Percentiles rank a stretch among this genome's conserved stretches.
Conservation (phyloP, 78 protist species). For the Guillardia theta region DNA sequence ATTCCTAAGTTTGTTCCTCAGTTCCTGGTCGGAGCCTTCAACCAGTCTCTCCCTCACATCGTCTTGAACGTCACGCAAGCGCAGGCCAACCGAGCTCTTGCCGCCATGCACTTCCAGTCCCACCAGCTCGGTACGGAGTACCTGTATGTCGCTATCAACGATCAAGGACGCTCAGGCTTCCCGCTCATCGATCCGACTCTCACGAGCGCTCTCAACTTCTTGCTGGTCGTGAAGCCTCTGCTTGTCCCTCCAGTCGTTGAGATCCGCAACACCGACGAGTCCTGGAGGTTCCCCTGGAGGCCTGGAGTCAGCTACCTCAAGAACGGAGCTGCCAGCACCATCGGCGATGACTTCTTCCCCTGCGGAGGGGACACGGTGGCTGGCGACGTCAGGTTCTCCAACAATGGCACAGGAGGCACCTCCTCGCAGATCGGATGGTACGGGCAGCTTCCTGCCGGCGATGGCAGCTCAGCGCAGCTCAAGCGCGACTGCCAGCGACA, state of each 20-base stretch:
- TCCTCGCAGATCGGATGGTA: neutral
- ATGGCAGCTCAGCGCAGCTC: neutral
- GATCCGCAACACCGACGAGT: neutral
- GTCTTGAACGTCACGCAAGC: neutral
- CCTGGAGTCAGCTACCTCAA: neutral
- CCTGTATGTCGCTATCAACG: neutral
- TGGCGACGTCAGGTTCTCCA: neutral
- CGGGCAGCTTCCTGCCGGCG: neutral
- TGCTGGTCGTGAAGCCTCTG: neutral
- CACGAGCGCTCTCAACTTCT: neutral
- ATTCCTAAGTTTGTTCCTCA: neutral
- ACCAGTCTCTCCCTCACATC: neutral
- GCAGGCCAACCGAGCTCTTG: neutral
- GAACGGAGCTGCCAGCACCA: neutral
- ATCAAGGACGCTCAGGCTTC: neutral
- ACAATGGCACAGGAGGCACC: neutral
- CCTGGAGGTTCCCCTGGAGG: neutral
- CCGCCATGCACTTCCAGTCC: neutral
- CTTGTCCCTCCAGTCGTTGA: neutral
- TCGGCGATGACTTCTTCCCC: neutral
- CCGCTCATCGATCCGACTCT: neutral
- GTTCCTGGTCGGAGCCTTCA: neutral
- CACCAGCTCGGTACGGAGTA: neutral
- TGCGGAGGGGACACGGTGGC: neutral
- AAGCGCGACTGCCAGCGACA: neutral